phyloP scores from a whole-genome alignment of 768 basidiomycete genomes.

The Lactifluus subvellereus region DNA sequence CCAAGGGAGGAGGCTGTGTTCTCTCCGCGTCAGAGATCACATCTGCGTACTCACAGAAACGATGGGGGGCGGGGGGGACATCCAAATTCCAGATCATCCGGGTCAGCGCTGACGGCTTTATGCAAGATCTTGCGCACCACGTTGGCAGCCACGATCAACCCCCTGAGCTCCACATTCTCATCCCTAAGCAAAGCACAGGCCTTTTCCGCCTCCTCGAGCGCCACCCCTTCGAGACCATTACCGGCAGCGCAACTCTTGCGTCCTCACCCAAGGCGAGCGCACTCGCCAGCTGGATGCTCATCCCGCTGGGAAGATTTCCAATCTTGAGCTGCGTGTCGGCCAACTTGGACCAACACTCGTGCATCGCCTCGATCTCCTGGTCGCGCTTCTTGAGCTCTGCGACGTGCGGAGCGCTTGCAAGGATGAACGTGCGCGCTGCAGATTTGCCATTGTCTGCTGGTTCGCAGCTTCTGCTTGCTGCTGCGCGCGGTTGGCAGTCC shows the following conservation, averaged over 20 bases:
- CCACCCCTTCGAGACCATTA: conserved; percentile 53
- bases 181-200: conserved; percentile 54
- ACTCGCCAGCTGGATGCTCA: conserved; percentile 48
- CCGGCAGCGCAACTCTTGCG: conserved; percentile 36
- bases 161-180: conserved; percentile 59
- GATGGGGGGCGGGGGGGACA: conserved; percentile 28
- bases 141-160: conserved; percentile 59
- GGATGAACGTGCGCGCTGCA: conserved; percentile 64
- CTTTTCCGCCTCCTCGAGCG: conserved; percentile 68
- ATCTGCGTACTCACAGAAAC: conserved; percentile 5
- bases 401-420: conserved; percentile 67
- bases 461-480: conserved; percentile 58
- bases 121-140: conserved; percentile 54
- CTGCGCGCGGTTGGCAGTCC: conserved; percentile 48
- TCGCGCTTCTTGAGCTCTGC: conserved; percentile 77
- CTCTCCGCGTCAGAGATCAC: background rate
- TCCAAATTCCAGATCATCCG: conserved; percentile 47
- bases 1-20: conserved; percentile 27
- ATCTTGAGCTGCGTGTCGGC: conserved; percentile 63
- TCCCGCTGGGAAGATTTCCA: conserved; percentile 29
- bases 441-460: conserved; percentile 62
- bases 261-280: conserved; percentile 40
- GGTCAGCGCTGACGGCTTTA: conserved; percentile 35
- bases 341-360: conserved; percentile 70
- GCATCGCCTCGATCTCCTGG: conserved; percentile 67